Percentiles rank a stretch among this genome's conserved stretches.
Conservation (phyloP, 768 basidiomycete genomes). For the Coprinopsis cinerea region DNA sequence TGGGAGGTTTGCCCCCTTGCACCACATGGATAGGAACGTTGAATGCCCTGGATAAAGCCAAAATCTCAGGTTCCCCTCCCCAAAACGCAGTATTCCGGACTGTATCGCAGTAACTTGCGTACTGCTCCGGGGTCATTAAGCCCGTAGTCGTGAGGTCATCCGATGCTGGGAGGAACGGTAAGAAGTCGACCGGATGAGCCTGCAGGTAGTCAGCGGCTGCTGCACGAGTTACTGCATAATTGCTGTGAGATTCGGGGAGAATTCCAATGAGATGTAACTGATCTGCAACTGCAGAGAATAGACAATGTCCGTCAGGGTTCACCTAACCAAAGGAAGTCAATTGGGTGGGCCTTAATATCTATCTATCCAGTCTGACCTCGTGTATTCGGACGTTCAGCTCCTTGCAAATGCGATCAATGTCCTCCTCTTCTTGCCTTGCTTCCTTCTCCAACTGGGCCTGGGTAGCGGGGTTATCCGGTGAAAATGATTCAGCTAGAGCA, state of each 20-base stretch:
- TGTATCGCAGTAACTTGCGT: slow-evolving; percentile 66
- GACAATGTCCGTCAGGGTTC: slow-evolving; percentile 92
- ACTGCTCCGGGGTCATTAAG: slow-evolving; percentile 62
- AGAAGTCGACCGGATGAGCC: slow-evolving; percentile 80
- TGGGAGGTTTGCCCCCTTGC: slow-evolving; percentile 71
- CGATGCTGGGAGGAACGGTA: slow-evolving; percentile 83
- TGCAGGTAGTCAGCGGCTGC: slow-evolving; percentile 80
- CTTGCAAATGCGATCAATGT: slow-evolving; percentile 60
- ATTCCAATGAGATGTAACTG: slow-evolving; percentile 76
- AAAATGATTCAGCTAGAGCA: slow-evolving; percentile 46
- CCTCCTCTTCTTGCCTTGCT: slow-evolving; percentile 59
- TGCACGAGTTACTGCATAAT: slow-evolving; percentile 53
- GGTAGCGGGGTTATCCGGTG: slow-evolving; percentile 49
- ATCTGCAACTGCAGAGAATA: slow-evolving; percentile 91
- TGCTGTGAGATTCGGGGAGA: slow-evolving; percentile 50
- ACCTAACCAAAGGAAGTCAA: slow-evolving; percentile 44
- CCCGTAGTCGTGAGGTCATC: slow-evolving; percentile 59
- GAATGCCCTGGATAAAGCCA: slow-evolving; percentile 78
- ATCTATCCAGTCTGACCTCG: slow-evolving; percentile 40
- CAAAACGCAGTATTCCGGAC: slow-evolving; percentile 85
- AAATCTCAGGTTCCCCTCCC: slow-evolving; percentile 98
- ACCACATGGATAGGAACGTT: slow-evolving; percentile 87
- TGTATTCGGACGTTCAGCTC: slow-evolving; percentile 58
- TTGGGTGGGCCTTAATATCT: background rate
- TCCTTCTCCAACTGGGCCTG: slow-evolving; percentile 59